Percentiles rank a stretch among this genome's conserved stretches.
Conservation (phyloP, 1,284 basidiomycete species). For the Rhodotorula sp. region DNA sequence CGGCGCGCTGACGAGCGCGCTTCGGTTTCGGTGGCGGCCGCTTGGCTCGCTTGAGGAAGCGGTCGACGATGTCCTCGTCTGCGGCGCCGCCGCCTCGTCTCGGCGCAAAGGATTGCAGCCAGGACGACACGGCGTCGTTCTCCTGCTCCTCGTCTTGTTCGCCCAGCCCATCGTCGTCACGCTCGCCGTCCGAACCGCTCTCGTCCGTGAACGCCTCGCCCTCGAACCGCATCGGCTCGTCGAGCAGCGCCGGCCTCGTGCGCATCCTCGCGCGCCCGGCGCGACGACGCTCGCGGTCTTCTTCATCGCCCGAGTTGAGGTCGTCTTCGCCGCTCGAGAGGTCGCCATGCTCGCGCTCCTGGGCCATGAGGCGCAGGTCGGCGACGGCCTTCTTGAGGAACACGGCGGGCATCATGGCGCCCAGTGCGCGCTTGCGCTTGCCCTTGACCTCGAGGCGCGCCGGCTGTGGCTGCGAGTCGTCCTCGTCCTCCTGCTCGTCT, state of each 20-base stretch:
- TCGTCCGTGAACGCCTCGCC: constrained; percentile 42
- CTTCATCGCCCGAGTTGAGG: constrained; percentile 39
- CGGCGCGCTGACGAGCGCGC: not conserved
- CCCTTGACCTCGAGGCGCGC: constrained; percentile 33
- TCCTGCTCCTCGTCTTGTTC: constrained; percentile 32
- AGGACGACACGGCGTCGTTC: constrained; percentile 35
- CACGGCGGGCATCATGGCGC: constrained; percentile 45
- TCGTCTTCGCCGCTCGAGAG: constrained; percentile 20
- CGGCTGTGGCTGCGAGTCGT: not conserved
- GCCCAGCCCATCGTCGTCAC: constrained; percentile 7
- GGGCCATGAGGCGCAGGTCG: constrained; percentile 43
- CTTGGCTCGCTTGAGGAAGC: constrained; percentile 36
- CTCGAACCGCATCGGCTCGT: constrained; percentile 32
- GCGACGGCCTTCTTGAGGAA: constrained; percentile 44
- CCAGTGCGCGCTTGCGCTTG: constrained; percentile 34
- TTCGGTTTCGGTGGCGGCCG: not conserved
- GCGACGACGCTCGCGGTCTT: constrained; percentile 10
- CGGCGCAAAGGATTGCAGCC: constrained; percentile 38
- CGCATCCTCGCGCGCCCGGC: constrained; percentile 16
- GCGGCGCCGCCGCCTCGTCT: not conserved
- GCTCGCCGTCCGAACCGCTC: constrained; percentile 27
- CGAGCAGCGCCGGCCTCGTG: constrained; percentile 7
- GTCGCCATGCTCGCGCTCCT: constrained; percentile 30
- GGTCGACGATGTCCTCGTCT: constrained; percentile 40
- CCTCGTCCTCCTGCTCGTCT: not conserved